Percentiles rank a stretch among this genome's conserved stretches.
Conservation (phyloP, 2,329 filamentous ascomycete genomes). For the Verticillium isaacii region DNA sequence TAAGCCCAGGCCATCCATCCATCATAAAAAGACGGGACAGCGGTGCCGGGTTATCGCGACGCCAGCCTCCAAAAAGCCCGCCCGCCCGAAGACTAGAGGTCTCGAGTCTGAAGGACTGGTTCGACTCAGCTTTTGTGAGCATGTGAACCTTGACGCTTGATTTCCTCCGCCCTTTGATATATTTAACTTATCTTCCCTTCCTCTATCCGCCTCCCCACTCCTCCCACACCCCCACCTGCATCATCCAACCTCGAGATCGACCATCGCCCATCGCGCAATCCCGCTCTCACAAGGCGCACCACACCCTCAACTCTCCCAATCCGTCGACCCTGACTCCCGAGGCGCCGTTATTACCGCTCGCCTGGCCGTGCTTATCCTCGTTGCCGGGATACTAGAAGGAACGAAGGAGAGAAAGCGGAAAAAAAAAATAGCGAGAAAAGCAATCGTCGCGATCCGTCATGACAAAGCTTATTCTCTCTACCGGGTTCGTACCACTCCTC, state of each 20-base stretch:
- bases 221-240: no score
- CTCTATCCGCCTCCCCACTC: no score
- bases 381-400: neutral
- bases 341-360: neutral
- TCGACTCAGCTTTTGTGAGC: neutral
- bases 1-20: constrained; percentile 12
- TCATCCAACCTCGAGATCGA: neutral
- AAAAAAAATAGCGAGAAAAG: neutral
- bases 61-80: neutral
- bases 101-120: neutral
- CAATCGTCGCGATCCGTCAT: constrained; percentile 28
- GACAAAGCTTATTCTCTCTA: constrained; percentile 82
- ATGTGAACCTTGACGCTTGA: neutral
- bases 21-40: neutral
- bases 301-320: neutral
- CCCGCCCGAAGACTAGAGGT: neutral
- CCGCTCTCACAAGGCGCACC: neutral
- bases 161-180: neutral
- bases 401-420: no score
- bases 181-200: neutral
- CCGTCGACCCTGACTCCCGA: neutral
- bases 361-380: neutral
- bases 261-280: constrained; percentile 2
- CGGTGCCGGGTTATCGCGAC: neutral
- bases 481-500: constrained; percentile 57